Conservation (phyloP, 805 yeast species). For the Saccharomycopsis oosterbeekiorum region DNA sequence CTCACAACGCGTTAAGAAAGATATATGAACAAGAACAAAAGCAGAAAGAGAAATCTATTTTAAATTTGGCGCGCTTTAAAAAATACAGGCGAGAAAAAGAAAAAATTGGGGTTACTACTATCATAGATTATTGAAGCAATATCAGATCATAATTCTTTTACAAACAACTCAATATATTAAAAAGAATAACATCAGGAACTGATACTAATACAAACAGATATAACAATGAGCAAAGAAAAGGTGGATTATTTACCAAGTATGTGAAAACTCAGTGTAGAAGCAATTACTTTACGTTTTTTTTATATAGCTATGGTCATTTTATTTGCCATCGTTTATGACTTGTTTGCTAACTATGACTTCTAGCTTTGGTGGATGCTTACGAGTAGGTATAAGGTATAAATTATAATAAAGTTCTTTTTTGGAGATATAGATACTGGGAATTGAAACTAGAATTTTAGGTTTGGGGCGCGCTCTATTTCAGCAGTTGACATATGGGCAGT, state of each 20-base stretch:
- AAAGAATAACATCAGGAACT: background rate
- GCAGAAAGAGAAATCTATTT: background rate
- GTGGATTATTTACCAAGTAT: conserved; percentile 15
- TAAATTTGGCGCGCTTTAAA: background rate
- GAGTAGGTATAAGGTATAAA: conserved; percentile 12
- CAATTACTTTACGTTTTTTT: background rate
- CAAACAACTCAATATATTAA: too few relatives aligned
- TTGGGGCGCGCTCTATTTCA: too few relatives aligned
- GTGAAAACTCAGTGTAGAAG: background rate
- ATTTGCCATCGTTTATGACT: background rate
- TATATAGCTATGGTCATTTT: background rate
- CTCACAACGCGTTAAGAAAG: background rate
- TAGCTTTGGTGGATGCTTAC: conserved; percentile 16
- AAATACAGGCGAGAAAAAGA: background rate
- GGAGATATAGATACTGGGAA: too few relatives aligned
- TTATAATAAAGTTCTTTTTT: background rate
- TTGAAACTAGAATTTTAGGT: too few relatives aligned
- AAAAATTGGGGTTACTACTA: background rate
- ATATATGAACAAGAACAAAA: background rate
- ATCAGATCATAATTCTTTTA: background rate
- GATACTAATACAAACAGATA: background rate
- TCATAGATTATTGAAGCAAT: background rate
- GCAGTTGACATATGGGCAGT: too few relatives aligned
- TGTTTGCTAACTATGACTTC: background rate
- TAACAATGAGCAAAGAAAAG: conserved; percentile 3